Conservation (phyloP, 768 basidiomycete species). For the Leccinum boreale region DNA sequence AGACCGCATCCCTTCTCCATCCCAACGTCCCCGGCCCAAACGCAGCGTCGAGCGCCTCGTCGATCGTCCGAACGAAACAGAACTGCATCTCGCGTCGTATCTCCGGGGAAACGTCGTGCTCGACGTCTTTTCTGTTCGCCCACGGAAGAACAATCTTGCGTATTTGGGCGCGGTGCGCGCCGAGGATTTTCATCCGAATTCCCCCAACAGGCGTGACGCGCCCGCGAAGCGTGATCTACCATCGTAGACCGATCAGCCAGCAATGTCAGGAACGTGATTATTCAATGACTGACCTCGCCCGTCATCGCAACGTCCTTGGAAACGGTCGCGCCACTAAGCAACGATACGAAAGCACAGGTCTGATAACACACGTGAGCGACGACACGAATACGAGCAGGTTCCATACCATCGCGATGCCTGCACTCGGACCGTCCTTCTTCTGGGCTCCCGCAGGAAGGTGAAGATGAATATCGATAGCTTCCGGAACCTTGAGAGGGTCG, state of each 20-base stretch:
- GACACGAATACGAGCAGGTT: not conserved
- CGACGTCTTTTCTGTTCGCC: conserved; percentile 84
- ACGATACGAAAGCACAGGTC: conserved; percentile 84
- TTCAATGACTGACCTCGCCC: conserved; percentile 58
- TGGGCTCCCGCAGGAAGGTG: conserved; percentile 89
- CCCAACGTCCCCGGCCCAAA: conserved; percentile 68
- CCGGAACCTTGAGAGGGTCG: conserved; percentile 72
- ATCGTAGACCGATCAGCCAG: conserved; percentile 1
- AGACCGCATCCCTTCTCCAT: conserved; percentile 54
- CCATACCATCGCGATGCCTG: conserved; percentile 81
- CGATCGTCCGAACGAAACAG: conserved; percentile 74
- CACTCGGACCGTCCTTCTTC: conserved; percentile 92
- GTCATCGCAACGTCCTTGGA: conserved; percentile 82
- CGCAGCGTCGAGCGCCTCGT: conserved; percentile 79
- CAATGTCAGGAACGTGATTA: not conserved
- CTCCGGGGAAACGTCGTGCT: conserved; percentile 76
- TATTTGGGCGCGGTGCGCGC: conserved; percentile 84
- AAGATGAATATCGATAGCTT: conserved; percentile 78
- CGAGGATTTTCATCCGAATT: conserved; percentile 88
- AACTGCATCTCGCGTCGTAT: conserved; percentile 76
- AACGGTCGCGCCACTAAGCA: conserved; percentile 73
- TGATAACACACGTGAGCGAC: conserved; percentile 24
- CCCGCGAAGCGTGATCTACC: conserved; percentile 76
- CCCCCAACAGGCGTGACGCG: conserved; percentile 84
- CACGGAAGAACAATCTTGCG: conserved; percentile 81